Percentiles rank a stretch among this genome's conserved stretches.
Evolutionary conservation across 148 eudicot genomes (phyloP).

Genomic region (Arbutus unedo): DNA sequence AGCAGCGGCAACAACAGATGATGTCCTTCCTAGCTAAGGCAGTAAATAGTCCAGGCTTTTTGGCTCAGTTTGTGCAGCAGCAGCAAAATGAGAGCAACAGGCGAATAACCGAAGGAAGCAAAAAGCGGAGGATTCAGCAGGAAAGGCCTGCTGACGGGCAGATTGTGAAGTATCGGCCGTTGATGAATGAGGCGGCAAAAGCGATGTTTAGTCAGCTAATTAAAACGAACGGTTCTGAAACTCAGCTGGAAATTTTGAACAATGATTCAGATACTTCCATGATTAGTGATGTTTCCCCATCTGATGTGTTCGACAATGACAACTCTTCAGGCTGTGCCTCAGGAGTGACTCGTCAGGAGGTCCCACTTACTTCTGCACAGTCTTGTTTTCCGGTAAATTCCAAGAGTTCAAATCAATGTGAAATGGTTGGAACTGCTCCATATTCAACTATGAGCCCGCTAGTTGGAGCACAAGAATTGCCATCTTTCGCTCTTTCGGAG

Average conservation of each 20-base stretch:
- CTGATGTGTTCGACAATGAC: conserved; percentile 22
- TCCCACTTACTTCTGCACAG: conserved; percentile 33
- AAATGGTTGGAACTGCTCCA: conserved; percentile 21
- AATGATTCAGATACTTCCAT: conserved; percentile 24
- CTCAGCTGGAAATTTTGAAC: conserved; percentile 16
- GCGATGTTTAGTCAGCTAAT: conserved; percentile 48
- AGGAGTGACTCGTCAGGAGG: conserved; percentile 49
- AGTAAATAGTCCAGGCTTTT: conserved; percentile 61
- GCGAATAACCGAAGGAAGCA: conserved; percentile 51
- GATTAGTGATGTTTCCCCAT: conserved; percentile 32
- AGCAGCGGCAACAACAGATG: conserved; percentile 70
- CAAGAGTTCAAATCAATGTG: conserved; percentile 20
- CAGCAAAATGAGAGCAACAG: conserved; percentile 54
- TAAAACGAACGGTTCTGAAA: conserved; percentile 23
- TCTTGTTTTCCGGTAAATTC: conserved; percentile 15
- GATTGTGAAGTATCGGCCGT: conserved; percentile 58
- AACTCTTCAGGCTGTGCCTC: conserved; percentile 27
- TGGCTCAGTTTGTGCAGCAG: conserved; percentile 53
- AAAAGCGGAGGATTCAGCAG: conserved; percentile 57
- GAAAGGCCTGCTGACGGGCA: conserved; percentile 52
- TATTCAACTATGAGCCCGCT: conserved; percentile 24
- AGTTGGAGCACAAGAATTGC: conserved; percentile 25
- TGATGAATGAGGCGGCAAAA: conserved; percentile 37
- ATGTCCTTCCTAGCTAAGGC: conserved; percentile 75
- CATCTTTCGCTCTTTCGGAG: conserved; percentile 26